Evolutionary conservation across 2,329 filamentous ascomycete species (phyloP).

Genomic region (Chaetomiaceae sp.): DNA sequence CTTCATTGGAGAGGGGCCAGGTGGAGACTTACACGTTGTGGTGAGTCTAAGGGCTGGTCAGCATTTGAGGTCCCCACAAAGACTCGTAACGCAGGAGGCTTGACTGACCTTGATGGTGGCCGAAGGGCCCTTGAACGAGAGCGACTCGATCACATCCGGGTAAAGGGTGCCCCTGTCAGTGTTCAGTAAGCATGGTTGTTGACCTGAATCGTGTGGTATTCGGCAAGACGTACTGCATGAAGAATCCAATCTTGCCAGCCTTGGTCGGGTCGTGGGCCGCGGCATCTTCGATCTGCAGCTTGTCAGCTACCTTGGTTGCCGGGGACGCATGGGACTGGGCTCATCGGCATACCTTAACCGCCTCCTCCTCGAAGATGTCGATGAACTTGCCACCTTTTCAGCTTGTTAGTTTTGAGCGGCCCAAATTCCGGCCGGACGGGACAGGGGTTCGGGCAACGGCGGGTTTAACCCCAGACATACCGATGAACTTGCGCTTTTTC

Average conservation of each 20-base stretch:
- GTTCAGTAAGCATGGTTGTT: slow-evolving; percentile 49
- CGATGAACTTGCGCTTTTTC: slow-evolving; percentile 76
- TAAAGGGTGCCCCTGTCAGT: slow-evolving; percentile 47
- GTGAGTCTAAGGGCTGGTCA: slow-evolving; percentile 27
- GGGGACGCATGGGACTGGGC: neutral
- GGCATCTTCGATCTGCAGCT: slow-evolving; percentile 58
- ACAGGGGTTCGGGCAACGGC: neutral
- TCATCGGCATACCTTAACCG: slow-evolving; percentile 30
- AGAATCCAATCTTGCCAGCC: slow-evolving; percentile 76
- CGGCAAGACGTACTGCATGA: slow-evolving; percentile 55
- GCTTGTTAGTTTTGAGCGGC: slow-evolving; percentile 7
- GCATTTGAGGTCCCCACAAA: neutral
- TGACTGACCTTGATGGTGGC: slow-evolving; percentile 40
- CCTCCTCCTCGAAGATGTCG: slow-evolving; percentile 74
- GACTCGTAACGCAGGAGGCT: neutral
- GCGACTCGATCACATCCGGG: slow-evolving; percentile 55
- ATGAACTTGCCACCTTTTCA: slow-evolving; percentile 31
- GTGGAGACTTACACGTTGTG: slow-evolving; percentile 18
- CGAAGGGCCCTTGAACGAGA: slow-evolving; percentile 45
- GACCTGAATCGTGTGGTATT: neutral
- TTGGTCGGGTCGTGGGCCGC: slow-evolving; percentile 57
- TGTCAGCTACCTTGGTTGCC: slow-evolving; percentile 3
- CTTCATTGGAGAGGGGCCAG: slow-evolving; percentile 5
- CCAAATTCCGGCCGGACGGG: neutral
- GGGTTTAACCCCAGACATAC: slow-evolving; percentile 31